Evolutionary conservation across 768 basidiomycete genomes (phyloP), one percentile per base, ranked within the genome.

Genomic region (Lactifluus subvellereus): DNA sequence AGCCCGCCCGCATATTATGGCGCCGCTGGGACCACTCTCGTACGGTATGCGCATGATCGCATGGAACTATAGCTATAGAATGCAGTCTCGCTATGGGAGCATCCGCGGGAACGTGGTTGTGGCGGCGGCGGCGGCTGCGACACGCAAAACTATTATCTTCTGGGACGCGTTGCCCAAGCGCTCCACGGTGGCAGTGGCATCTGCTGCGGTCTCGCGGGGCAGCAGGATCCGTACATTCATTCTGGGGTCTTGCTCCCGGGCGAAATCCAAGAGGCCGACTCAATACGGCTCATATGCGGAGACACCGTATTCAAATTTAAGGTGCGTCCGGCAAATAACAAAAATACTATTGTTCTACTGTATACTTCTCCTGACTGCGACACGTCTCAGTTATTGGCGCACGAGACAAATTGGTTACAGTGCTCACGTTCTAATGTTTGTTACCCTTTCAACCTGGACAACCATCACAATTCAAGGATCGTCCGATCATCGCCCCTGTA

Each of bases 21-120:
- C 53, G 10, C 52, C 60, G 1, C 43, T 60, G 9, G 59, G 52
- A 14, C 53, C 52, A 2, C 45, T 60, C 52, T 38, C 59, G 4
- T 18, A 54, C 22, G 52, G 43, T 3, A 27, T 52, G 59, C 52
- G 59, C 20, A 9, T 51, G 32, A 13, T 35, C 51, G 42, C 33
- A 4, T 54, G 52, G 52, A n/a, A 33, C 59, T 52, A 27, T 27
- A 27, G 27, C 59, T 52, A 27, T 27, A 27, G 27, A 27, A 27
- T 27, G 27, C 27, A 27, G 2, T 27, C 27, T 27, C 27, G 27
- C 27, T 27, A 27, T 27, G 27, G 27, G 27, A 27, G 27, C 27
- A 27, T 27, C 27, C 27, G 27, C 27, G 27, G 27, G 27, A 27
- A 27, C 27, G 27, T 2, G 27, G 27, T 3, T 2, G 27, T 27